Base-by-base conservation (phyloP, 331 rosid species). In the Cucumis variabilis region DNA sequence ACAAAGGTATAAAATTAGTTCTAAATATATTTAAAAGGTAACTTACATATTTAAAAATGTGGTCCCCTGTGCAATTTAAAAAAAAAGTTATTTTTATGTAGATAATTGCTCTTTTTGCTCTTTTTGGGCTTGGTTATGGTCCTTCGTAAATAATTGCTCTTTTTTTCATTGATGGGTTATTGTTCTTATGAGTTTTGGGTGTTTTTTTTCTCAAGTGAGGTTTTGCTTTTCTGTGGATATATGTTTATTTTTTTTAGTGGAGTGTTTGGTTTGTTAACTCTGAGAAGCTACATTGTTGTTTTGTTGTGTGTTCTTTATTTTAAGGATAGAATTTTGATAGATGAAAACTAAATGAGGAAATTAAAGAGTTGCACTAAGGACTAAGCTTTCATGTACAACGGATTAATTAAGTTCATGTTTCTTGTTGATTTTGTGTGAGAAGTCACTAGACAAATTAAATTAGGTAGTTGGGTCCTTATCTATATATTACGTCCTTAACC, bases 271-370 rank as follows among this genome's bases (percentile, higher is more conserved):
- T 30, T 30, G 37, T 30, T 30, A 30, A 3, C 37, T 30, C 37
- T 30, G 37, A 30, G 37, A 30, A 60, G 67, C 71, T 81, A 81
- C 85, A 81, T 30, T 30, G 37, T 81, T 81, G 85, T 81, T 60
- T 12, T 60, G 20, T 30, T 10, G 71, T 81, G 71, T 81, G 5
- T 28, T 81, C 71, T 58, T 30, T 58, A 60, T 15, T 81, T 81
- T 58, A 33, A 37, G 44, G 85, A 60, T 55, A 27, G 9, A 7
- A 55, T 53, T 9, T 80, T 55, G 68, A 27, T 55, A 17, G 25
- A 53, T 55, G 62, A 44, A 17, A 53, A 27, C 17, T 25, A 11
- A 79, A 79, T 5, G 84, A 79, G 25, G 25, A 16, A 51, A 79
- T 53, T 25, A 25, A 53, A 27, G 30, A 53, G 68, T 17, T 50